Conservation (phyloP, 371 early-diverging fungal genomes). For the Coemansia sp. region DNA sequence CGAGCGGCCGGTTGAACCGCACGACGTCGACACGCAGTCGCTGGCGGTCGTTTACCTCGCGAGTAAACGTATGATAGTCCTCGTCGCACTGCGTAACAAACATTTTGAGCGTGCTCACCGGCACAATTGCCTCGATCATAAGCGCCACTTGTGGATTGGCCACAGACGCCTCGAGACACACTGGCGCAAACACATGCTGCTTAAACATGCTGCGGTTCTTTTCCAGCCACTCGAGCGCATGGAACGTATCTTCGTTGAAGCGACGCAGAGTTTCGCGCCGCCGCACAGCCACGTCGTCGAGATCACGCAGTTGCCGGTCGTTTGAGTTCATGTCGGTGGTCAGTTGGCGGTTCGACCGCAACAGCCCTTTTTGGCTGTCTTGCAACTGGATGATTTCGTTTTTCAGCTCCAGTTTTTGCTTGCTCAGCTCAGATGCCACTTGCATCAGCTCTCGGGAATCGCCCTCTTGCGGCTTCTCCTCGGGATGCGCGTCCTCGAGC, state of each 20-base stretch:
- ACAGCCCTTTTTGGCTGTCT: slow-evolving; percentile 41
- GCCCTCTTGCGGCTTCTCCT: slow-evolving; percentile 35
- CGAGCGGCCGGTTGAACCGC: slow-evolving; percentile 40
- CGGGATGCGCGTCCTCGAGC: slow-evolving; percentile 51
- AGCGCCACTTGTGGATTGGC: slow-evolving; percentile 62
- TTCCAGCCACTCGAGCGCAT: slow-evolving; percentile 66
- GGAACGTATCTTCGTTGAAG: slow-evolving; percentile 38
- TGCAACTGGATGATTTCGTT: slow-evolving; percentile 51
- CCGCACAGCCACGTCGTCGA: slow-evolving; percentile 59
- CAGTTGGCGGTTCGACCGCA: slow-evolving; percentile 28
- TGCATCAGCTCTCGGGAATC: slow-evolving; percentile 49
- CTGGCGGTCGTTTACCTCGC: slow-evolving; percentile 60
- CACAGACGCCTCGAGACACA: slow-evolving; percentile 65
- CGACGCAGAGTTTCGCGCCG: slow-evolving; percentile 54
- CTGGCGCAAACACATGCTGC: slow-evolving; percentile 73
- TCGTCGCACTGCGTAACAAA: slow-evolving; percentile 74
- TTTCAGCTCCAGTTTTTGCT: slow-evolving; percentile 32
- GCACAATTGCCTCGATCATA: slow-evolving; percentile 62
- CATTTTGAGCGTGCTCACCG: slow-evolving; percentile 55
- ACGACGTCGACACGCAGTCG: slow-evolving; percentile 62
- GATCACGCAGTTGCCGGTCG: slow-evolving; percentile 34
- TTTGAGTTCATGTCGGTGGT: slow-evolving; percentile 16
- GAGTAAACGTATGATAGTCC: slow-evolving; percentile 72
- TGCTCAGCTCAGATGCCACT: slow-evolving; percentile 44
- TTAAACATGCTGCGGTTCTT: slow-evolving; percentile 63